phyloP scores from a whole-genome alignment of 2,329 filamentous ascomycete genomes.

The Ophiosphaerella korrae region DNA sequence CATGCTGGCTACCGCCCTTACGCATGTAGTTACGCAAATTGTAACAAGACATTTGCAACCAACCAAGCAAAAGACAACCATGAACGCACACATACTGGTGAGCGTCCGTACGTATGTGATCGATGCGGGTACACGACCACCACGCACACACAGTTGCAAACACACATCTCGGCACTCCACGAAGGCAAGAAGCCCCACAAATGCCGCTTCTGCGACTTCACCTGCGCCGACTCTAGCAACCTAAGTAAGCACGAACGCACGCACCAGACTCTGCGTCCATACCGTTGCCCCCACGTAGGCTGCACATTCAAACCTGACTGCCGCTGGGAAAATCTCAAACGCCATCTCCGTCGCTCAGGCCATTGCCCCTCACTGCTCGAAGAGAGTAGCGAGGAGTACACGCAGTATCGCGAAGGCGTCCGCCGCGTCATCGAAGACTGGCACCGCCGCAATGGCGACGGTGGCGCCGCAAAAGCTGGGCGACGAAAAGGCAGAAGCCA shows the following conservation, averaged over 20 bases:
- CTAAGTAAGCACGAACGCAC: constrained; percentile 47
- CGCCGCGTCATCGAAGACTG: constrained; percentile 41
- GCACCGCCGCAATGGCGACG: constrained; percentile 36
- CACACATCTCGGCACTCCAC: constrained; percentile 45
- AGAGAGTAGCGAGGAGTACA: constrained; percentile 41
- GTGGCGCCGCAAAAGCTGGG: constrained; percentile 22
- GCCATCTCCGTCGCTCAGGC: constrained; percentile 43
- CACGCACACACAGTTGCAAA: constrained; percentile 47
- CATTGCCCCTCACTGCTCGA: constrained; percentile 44
- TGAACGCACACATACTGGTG: constrained; percentile 45
- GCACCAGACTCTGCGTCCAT: constrained; percentile 45
- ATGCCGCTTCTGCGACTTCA: constrained; percentile 47
- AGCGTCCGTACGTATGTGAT: constrained; percentile 44
- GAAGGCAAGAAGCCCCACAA: constrained; percentile 45
- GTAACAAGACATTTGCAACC: constrained; percentile 47
- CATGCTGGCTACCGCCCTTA: constrained; percentile 47
- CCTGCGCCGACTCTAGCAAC: constrained; percentile 45
- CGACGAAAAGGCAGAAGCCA: constrained; percentile 25
- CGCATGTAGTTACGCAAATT: constrained; percentile 41
- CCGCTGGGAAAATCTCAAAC: constrained; percentile 48
- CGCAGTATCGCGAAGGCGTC: constrained; percentile 40
- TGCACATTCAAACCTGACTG: constrained; percentile 48
- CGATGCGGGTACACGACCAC: constrained; percentile 46
- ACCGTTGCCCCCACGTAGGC: constrained; percentile 42
- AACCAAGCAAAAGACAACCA: constrained; percentile 50